phyloP scores from a whole-genome alignment of 2,329 filamentous ascomycete species.

The Calonectria pteridis region DNA sequence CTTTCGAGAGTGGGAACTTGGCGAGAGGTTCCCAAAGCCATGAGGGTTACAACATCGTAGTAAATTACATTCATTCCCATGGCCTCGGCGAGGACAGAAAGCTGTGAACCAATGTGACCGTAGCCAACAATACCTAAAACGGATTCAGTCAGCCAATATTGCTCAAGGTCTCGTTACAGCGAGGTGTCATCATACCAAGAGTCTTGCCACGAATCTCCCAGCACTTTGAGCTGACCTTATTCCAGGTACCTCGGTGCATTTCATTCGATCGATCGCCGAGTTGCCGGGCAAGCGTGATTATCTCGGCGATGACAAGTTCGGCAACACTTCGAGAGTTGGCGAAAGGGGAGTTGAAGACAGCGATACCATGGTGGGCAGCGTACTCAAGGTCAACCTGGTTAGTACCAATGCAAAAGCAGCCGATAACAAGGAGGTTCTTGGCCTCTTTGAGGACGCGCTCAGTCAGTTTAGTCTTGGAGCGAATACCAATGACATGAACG shows the following conservation, averaged over 20 bases:
- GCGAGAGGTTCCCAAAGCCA: constrained; percentile 89
- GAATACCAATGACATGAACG: constrained; percentile 97
- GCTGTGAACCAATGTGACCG: constrained; percentile 95
- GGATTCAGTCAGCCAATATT: neutral
- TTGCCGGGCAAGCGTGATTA: constrained; percentile 92
- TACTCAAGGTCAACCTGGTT: constrained; percentile 93
- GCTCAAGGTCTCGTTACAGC: neutral
- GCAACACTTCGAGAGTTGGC: constrained; percentile 97
- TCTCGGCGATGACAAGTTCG: constrained; percentile 93
- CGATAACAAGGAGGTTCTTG: constrained; percentile 94
- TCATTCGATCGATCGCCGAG: constrained; percentile 93
- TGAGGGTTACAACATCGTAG: constrained; percentile 94
- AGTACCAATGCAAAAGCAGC: constrained; percentile 99
- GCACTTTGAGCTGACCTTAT: constrained; percentile 96
- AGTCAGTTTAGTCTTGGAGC: constrained; percentile 96
- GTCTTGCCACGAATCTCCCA: constrained; percentile 99
- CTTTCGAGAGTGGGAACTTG: constrained; percentile 84
- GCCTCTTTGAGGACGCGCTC: constrained; percentile 87
- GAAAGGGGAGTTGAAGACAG: constrained; percentile 99
- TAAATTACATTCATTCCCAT: constrained; percentile 99
- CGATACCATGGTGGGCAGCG: constrained; percentile 87
- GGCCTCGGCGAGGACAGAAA: constrained; percentile 94
- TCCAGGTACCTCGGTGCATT: constrained; percentile 95
- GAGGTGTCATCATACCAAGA: constrained; percentile 70
- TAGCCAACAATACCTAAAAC: constrained; percentile 87